Percentiles rank a stretch among this genome's conserved stretches.
Evolutionary conservation across 2,329 filamentous ascomycete genomes (phyloP).

Genomic region (Diaporthe australafricana): DNA sequence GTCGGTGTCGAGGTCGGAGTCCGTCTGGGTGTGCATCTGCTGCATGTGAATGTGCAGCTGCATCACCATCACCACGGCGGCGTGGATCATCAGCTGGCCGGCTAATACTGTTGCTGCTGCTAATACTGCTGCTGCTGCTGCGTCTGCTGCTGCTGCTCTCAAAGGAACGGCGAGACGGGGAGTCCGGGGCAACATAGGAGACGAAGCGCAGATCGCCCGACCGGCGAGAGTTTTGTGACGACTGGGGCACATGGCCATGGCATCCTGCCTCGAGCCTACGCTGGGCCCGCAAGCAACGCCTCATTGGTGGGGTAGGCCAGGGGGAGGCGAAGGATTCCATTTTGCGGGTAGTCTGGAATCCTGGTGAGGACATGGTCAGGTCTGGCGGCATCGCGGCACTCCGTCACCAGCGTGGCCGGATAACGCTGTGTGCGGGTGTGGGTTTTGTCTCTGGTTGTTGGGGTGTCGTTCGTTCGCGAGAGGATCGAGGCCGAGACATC

Average conservation of each 20-base stretch:
- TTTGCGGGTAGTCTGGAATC: slow-evolving; percentile 27
- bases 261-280: slow-evolving; percentile 18
- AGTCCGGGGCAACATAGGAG: neutral
- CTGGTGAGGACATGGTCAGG: slow-evolving; percentile 23
- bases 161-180: neutral
- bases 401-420: neutral
- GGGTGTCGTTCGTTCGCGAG: neutral
- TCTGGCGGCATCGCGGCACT: slow-evolving; percentile 26
- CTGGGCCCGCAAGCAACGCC: slow-evolving; percentile 29
- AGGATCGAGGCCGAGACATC: slow-evolving; percentile 26
- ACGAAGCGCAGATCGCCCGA: neutral
- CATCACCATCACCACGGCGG: neutral
- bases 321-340: slow-evolving; percentile 30
- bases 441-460: neutral
- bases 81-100: neutral
- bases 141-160: neutral
- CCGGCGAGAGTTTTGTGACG: slow-evolving; percentile 26
- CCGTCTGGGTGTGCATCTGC: neutral
- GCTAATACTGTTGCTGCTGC: too few relatives aligned
- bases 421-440: neutral
- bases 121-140: neutral
- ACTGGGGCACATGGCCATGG: slow-evolving; percentile 21
- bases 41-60: neutral
- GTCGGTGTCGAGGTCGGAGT: neutral
- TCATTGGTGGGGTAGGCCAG: slow-evolving; percentile 33